Base-by-base conservation (phyloP, 208 protist genomes). In the Phytomonas sp. region DNA sequence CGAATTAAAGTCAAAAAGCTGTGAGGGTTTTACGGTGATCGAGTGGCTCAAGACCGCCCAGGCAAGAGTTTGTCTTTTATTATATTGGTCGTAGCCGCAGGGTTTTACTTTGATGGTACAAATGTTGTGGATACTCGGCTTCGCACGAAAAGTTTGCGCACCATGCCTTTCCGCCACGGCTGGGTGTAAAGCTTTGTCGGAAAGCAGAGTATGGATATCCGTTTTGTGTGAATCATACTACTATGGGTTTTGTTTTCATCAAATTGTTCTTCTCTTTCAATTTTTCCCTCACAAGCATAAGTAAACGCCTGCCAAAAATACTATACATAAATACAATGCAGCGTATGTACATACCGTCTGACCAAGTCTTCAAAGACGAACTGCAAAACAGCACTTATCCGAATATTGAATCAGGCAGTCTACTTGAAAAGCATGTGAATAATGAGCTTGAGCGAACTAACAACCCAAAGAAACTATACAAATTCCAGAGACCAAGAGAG, bases 391-490 rank as follows among this genome's bases (percentile, higher is more conserved):
- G 78, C 66, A 74, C 82, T 28, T 76, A 73, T 36, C 77, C 78
- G 26, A 80, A 88, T 68, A 80, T 60, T 6, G 73, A 60, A 8
- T 59, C 80, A 30, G 73, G 71, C 15, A 92, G 79, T 30, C 74
- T 89, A 34, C 71, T 93, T 62, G 79, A 91, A 70, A 77, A 76
- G 63, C 85, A 93, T 85, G 87, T 95, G 78, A 82, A 92, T 74
- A 81, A 51, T 17, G 85, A 82, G n/a, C 72, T 93, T 67, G 77
- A 86, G 11, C 69, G 81, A 7, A 77, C 77, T 23, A 61, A 66
- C 53, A 82, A 90, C 61, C 81, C 87, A 29, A 62, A 70, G 8
- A 74, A 83, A 37, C 75, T 95, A n/a, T 95, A 95, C 75, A 82
- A 76, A 64, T 95, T 95, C 71, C 82, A 95, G 71, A 81, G 72